phyloP scores from a whole-genome alignment of 1,284 basidiomycete genomes.

The Sanghuangporus sanghuang region DNA sequence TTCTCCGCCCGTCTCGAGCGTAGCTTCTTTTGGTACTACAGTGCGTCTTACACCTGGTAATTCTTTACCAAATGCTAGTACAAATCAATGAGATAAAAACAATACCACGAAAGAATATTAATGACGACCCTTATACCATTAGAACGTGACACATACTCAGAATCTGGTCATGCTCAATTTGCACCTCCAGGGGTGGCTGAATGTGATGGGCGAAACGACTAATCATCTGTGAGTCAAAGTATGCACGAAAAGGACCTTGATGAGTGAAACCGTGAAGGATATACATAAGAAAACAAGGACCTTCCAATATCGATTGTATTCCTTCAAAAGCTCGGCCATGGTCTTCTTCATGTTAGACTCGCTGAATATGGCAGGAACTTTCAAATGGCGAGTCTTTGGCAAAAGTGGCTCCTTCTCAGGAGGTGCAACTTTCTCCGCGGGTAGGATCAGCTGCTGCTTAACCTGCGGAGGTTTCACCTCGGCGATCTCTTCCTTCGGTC shows the following conservation, averaged over 20 bases:
- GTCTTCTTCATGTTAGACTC: not conserved
- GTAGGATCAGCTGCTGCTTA: not conserved
- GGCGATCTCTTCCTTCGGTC: not conserved
- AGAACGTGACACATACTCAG: not conserved
- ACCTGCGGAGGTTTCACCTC: not conserved
- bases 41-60: not conserved
- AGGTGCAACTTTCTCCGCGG: not conserved
- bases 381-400: not conserved
- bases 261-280: not conserved
- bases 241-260: not conserved
- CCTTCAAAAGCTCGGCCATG: slow-evolving; percentile 1
- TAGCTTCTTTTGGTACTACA: not conserved
- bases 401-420: not conserved
- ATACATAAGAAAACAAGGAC: not conserved
- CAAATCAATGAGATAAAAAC: not conserved
- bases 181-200: not conserved
- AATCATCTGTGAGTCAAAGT: not conserved
- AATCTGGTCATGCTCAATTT: slow-evolving; percentile 3
- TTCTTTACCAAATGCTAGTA: not conserved
- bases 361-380: not conserved
- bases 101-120: not conserved
- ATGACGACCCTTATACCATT: too few species aligned
- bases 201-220: not conserved
- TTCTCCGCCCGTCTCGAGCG: not conserved
- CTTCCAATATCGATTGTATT: slow-evolving; percentile 2